Evolutionary conservation across 2,329 filamentous ascomycete genomes (phyloP).

Genomic region (Pseudogymnoascus sp.): DNA sequence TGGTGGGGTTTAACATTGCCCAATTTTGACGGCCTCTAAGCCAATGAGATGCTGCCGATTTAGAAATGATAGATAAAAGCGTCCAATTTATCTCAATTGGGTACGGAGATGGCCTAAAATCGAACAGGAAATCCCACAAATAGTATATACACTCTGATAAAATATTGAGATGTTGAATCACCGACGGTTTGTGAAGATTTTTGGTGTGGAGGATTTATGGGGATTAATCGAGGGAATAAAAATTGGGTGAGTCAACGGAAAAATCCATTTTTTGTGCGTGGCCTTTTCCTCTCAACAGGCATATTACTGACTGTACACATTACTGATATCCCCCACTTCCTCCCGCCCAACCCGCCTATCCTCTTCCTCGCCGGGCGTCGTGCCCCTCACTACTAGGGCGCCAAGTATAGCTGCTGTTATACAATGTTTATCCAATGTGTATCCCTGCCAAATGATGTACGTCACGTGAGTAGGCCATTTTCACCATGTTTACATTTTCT

Average conservation of each 20-base stretch:
- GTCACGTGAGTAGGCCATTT: neutral
- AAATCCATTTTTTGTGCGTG: constrained; percentile 7
- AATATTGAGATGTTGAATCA: constrained; percentile 2
- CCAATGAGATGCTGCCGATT: constrained; percentile 7
- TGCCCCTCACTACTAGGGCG: constrained; percentile 2
- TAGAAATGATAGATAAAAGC: neutral
- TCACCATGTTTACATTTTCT: neutral
- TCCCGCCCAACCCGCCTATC: constrained; percentile 5
- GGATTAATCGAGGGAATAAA: neutral
- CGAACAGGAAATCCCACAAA: neutral
- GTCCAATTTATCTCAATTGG: neutral
- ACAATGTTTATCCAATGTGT: neutral
- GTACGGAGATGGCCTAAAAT: neutral
- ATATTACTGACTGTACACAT: constrained; percentile 7
- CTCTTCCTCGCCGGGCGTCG: neutral
- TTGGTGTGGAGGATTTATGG: neutral
- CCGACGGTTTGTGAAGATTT: neutral
- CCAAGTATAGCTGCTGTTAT: neutral
- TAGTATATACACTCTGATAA: neutral
- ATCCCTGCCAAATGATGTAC: neutral
- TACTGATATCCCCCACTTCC: constrained; percentile 5
- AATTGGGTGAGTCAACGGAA: constrained; percentile 4
- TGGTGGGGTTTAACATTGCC: constrained; percentile 8
- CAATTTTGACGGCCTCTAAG: neutral
- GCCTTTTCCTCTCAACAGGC: neutral